Conservation (phyloP, 1,284 basidiomycete species). For the Pseudozyma pruni region DNA sequence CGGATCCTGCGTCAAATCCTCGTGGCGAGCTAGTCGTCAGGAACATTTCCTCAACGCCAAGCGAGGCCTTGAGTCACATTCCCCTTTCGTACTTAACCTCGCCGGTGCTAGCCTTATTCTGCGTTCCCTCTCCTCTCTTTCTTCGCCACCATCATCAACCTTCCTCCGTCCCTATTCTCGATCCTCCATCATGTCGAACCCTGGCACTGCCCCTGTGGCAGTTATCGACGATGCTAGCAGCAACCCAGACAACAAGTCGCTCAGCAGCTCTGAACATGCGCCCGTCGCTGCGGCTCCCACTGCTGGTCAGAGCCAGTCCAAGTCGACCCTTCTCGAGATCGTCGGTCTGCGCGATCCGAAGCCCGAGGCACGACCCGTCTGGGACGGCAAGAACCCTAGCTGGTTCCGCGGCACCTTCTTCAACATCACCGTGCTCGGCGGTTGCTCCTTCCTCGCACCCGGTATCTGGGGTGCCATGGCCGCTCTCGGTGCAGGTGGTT, state of each 20-base stretch:
- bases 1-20: background rate
- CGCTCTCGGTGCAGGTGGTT: conserved; percentile 66
- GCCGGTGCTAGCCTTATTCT: background rate
- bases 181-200: background rate
- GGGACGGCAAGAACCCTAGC: conserved; percentile 28
- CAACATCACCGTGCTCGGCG: conserved; percentile 66
- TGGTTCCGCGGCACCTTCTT: conserved; percentile 56
- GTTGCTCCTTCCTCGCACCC: conserved; percentile 66
- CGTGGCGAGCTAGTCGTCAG: conserved; percentile 9
- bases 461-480: conserved; percentile 67
- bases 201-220: conserved; percentile 8
- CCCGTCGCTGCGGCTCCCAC: background rate
- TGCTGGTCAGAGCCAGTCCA: conserved; percentile 1
- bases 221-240: conserved; percentile 11
- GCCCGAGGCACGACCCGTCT: conserved; percentile 29
- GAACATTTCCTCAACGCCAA: too few relatives aligned
- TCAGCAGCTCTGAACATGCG: conserved; percentile 3
- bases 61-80: too few relatives aligned
- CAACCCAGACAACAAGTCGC: conserved; percentile 27
- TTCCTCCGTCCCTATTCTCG: background rate
- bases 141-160: background rate
- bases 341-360: conserved; percentile 41
- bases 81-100: conserved; percentile 8
- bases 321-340: conserved; percentile 23
- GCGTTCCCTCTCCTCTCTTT: background rate